These are phyloP conservation scores for Lunularia cruciata DNA, from an alignment of 225 moss, liverwort and hornwort genomes.

Conservation along the genomic window DNA sequence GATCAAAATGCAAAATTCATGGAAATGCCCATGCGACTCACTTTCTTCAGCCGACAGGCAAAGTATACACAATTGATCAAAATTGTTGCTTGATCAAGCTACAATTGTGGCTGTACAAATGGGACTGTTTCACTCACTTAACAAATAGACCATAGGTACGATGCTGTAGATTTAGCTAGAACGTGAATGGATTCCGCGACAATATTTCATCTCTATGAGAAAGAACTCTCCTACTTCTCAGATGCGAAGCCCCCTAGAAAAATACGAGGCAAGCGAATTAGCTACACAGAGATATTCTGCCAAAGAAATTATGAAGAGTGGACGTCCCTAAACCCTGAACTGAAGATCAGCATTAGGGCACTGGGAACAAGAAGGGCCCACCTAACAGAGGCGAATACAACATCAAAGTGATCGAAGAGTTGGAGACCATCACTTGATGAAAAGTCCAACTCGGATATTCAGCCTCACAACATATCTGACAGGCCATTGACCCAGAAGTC, in stretches of 20 bases:
- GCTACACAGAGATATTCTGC: neutral
- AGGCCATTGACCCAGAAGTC: too few relatives aligned
- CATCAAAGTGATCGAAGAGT: too few relatives aligned
- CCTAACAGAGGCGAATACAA: neutral
- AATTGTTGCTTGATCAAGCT: conserved; percentile 17
- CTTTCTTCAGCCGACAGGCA: conserved; percentile 1
- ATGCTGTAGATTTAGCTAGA: neutral
- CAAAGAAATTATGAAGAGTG: neutral
- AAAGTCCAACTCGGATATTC: neutral
- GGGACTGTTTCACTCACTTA: too few relatives aligned
- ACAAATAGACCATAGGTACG: neutral
- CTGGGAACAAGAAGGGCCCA: neutral
- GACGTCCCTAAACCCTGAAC: neutral
- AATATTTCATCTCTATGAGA: conserved; percentile 12
- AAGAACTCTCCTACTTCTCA: neutral
- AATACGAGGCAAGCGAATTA: too few relatives aligned
- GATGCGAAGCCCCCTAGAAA: too few relatives aligned
- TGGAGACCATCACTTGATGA: too few relatives aligned
- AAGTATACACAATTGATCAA: conserved; percentile 13
- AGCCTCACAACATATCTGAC: too few relatives aligned
- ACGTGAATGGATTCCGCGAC: conserved; percentile 17
- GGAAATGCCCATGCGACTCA: neutral
- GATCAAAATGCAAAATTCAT: neutral
- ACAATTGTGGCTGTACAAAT: conserved; percentile 8
- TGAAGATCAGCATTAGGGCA: neutral